Evolutionary conservation across 345 rosid species (phyloP).

Genomic region (Eucalyptus brandiana): DNA sequence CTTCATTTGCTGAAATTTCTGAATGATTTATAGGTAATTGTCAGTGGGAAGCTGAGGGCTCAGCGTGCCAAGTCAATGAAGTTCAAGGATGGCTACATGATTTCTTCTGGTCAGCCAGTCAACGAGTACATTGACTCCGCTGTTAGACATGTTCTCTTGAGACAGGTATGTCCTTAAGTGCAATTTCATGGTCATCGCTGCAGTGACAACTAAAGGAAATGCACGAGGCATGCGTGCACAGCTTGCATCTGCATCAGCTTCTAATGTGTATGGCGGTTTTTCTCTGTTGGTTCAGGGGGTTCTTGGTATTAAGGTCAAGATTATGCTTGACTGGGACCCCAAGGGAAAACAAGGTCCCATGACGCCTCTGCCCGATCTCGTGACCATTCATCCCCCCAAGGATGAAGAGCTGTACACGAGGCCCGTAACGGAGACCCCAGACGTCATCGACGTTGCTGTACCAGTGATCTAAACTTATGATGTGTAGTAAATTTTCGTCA

Average conservation of each 20-base stretch:
- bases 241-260: neutral
- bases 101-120: constrained; percentile 83
- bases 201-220: neutral
- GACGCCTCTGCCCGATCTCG: constrained; percentile 70
- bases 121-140: constrained; percentile 84
- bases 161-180: constrained; percentile 41
- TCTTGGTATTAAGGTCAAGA: constrained; percentile 74
- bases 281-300: constrained; percentile 39
- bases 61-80: constrained; percentile 90
- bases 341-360: constrained; percentile 69
- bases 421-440: constrained; percentile 1
- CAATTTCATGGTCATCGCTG: neutral
- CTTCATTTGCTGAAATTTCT: neutral
- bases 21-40: constrained; percentile 44
- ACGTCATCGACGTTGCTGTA: constrained; percentile 14
- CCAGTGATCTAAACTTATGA: neutral
- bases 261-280: neutral
- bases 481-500: neutral
- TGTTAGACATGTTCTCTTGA: constrained; percentile 69
- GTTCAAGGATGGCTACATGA: constrained; percentile 92
- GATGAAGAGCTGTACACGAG: constrained; percentile 27
- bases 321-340: constrained; percentile 86
- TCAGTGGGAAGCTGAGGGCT: constrained; percentile 85
- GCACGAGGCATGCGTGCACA: neutral
- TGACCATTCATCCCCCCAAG: constrained; percentile 74